These are phyloP conservation scores for Echria macrotheca DNA, from an alignment of 495 filamentous ascomycete genomes.

Conservation along the genomic window DNA sequence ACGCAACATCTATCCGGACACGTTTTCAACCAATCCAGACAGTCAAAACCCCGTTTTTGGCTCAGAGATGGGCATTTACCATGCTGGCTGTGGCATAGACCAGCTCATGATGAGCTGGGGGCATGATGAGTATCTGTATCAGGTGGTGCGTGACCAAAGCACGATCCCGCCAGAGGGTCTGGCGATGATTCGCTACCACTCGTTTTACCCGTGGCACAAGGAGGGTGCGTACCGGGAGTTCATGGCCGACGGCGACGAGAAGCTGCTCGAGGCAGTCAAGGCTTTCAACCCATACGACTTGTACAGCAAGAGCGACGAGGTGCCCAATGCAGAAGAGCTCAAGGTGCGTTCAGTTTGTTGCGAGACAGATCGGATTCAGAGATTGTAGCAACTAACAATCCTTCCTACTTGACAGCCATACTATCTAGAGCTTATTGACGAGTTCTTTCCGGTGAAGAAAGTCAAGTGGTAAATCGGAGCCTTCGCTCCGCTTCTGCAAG, in stretches of 20 bases:
- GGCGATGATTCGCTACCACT: slow-evolving; percentile 87
- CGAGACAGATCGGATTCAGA: too few species aligned
- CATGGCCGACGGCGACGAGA: slow-evolving; percentile 75
- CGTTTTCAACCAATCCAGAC: slow-evolving; percentile 70
- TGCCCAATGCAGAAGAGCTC: slow-evolving; percentile 66
- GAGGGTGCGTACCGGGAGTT: slow-evolving; percentile 71
- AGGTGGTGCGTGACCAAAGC: slow-evolving; percentile 72
- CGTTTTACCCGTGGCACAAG: slow-evolving; percentile 86
- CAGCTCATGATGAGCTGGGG: slow-evolving; percentile 88
- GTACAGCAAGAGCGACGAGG: slow-evolving; percentile 84
- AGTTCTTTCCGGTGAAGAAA: slow-evolving; percentile 73
- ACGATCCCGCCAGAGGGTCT: slow-evolving; percentile 72
- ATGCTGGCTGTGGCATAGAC: slow-evolving; percentile 67
- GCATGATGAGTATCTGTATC: slow-evolving; percentile 88
- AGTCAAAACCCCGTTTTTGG: slow-evolving; percentile 58
- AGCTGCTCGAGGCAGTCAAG: slow-evolving; percentile 71
- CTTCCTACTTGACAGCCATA: slow-evolving; percentile 67
- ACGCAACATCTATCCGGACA: slow-evolving; percentile 70
- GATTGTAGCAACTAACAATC: too few species aligned
- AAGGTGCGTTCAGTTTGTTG: slow-evolving; percentile 43
- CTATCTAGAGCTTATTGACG: slow-evolving; percentile 77
- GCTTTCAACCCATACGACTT: slow-evolving; percentile 90
- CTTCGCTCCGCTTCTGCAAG: too few species aligned
- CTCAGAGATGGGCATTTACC: slow-evolving; percentile 72
- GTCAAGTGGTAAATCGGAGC: slow-evolving; percentile 71